Conservation (phyloP, 1,139 yeast genomes). For the Hemisphaericaspora xylanilytica region DNA sequence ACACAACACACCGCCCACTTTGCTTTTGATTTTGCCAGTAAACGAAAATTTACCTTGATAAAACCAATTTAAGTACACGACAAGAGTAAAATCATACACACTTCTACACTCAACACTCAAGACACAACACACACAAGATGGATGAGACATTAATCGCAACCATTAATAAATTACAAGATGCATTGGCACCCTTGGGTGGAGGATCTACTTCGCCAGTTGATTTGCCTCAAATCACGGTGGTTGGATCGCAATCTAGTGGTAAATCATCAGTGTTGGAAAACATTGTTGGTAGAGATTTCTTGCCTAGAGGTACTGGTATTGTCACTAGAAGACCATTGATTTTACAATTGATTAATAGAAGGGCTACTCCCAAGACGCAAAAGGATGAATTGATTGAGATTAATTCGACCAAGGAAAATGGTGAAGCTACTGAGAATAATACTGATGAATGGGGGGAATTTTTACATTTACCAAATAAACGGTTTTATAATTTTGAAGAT, state of each 20-base stretch:
- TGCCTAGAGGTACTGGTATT: conserved; percentile 95
- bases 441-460: conserved; percentile 98
- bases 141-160: conserved; percentile 88
- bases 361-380: conserved; percentile 33
- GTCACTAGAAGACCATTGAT: conserved; percentile 93
- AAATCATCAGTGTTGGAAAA: conserved; percentile 92
- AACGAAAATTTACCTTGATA: too few species aligned
- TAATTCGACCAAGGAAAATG: conserved; percentile 39
- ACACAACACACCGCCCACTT: too few species aligned
- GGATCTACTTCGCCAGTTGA: conserved; percentile 84
- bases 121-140: conserved; percentile 43
- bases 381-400: conserved; percentile 31
- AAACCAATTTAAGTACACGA: too few species aligned
- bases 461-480: conserved; percentile 86
- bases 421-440: conserved; percentile 66
- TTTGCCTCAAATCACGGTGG: conserved; percentile 94
- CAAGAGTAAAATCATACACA: too few species aligned
- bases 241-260: conserved; percentile 94
- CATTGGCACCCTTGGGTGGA: conserved; percentile 90
- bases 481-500: conserved; percentile 85
- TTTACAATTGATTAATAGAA: conserved; percentile 72
- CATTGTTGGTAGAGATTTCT: conserved; percentile 90
- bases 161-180: conserved; percentile 90
- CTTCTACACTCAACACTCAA: too few species aligned
- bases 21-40: too few species aligned